Base-by-base conservation (phyloP, 1,139 yeast genomes). In the Insectozyma bohioensis region DNA sequence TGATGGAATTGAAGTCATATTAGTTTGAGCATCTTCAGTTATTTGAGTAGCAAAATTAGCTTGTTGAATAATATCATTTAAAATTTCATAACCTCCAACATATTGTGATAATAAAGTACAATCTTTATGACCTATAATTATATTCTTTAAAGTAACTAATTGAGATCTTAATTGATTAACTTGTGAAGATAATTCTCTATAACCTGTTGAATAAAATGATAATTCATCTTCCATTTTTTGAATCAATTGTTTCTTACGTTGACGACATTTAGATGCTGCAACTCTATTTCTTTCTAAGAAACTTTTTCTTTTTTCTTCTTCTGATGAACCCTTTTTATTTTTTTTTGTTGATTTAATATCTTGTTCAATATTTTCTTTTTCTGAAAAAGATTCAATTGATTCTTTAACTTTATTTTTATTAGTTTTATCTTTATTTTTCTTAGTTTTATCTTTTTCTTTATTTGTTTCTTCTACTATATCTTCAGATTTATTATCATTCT, bases 221-320 rank as follows among this genome's bases (percentile, higher is more conserved):
- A 75, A 69, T 52, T 88, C 95, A 30, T 73, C 78, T 55, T 90
- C 95, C 76, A 92, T 81, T 46, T 82, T 84, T 39, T 78, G 81
- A 26, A 87, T 75, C 69, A 85, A 83, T 54, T 86, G 90, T 63
- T 94, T 92, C 71, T 92, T 94, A 34, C 97, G 76, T 58, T 86
- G 95, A 38, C 99, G 78, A 64, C 97, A 94, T 58, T 88, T 90
- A 24, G 94, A 80, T 0, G 98, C 98, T 0, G 99, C 99, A 10
- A 92, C 78, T 41, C 98, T 72, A 56, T 92, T 92, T 41, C 97
- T 71, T 55, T 92, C 98, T 45, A 92, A 62, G 48, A 92, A 92
- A 45, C 74, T 81, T 54, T 80, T 79, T 20, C 97, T 75, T 52
- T 85, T 87, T 29, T 84, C 92, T 30, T 46, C 55, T 20, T 54